Evolutionary conservation across 805 yeast species (phyloP), one percentile per base, ranked within the genome.

Genomic region (Wickerhamiella azyma): DNA sequence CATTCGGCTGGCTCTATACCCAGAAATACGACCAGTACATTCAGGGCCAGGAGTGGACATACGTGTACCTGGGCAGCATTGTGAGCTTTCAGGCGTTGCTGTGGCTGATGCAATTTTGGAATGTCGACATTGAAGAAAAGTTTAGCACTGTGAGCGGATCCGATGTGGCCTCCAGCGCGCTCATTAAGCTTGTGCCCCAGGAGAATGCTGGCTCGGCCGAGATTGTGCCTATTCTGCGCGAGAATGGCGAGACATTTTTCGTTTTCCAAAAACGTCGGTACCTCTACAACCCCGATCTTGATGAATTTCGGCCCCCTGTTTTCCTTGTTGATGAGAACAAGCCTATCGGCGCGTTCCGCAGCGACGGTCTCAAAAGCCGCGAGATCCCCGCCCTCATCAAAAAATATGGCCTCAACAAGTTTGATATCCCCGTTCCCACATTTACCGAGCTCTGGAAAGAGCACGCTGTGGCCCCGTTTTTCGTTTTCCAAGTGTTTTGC

Each of bases 381-480:
- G 59, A 60, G n/a, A 45, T 67, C 33, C 68, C 63, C 11, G 66
- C 64, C 26, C 55, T 67, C 33, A 54, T 56, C 38, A 75, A 86
- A 58, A 66, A 75, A 49, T 92, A 80, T 60, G 98, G 98, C 45
- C 70, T 71, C 53, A 92, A 92, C 67, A 74, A 74, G 53, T 92
- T 92, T 60, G 98, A 92, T 59, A 89, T 92, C 53, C 98, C 98
- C 26, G 74, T 92, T 46, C 98, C 98, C 43, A 76, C 95, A 0
- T 89, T 92, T 56, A 52, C 74, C 47, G 97, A 89, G 63, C 70
- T 92, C 57, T 92, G 92, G 70, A 81, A 85, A 59, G 97, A 92
- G 65, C 98, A 92, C 62, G 97, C 97, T 9, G 88, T 92, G 35
- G 97, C 98, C 11, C 98, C 98, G 10, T 85, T 92, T 63, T 92